Base-by-base conservation (phyloP, 1,284 basidiomycete genomes). In the Sphaerobolus stellatus region DNA sequence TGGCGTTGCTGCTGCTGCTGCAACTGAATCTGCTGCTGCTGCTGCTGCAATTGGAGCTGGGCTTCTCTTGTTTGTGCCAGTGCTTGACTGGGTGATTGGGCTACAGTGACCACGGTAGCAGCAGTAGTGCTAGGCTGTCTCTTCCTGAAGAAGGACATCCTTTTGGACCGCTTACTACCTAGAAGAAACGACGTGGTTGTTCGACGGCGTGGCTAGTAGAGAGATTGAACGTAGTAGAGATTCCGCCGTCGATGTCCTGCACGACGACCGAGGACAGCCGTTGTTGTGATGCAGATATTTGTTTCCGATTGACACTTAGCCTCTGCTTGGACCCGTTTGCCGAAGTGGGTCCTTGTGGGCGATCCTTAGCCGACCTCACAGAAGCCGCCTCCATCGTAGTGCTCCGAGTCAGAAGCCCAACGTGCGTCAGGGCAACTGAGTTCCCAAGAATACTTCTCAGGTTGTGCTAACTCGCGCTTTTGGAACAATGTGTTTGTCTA, bases 81-180 rank as follows among this genome's bases (percentile, higher is more conserved):
- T 41, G 62, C 82, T 67, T 85, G 81, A 61, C 79, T 81, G 36
- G 84, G 78, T 36, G 84, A 80, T 69, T 82, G 82, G 13, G 79
- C 73, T 52, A 81, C 71, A 36, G 81, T 75, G 59, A 84, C 80
- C 62, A 70, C 72, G 22, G 79, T 61, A 46, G 72, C 64, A 61
- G 69, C 66, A 72, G 70, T 58, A 79, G 87, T 89, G 51, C 59
- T 60, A 30, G 62, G 60, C 31, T 64, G 60, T 54, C 63, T 61
- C 86, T 85, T 90, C 81, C 87, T 81, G 50, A 81, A 86, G 81
- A 91, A 91, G 86, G 90, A 88, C 89, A 90, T 91, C 83, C 85
- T 86, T 73, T 83, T 76, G 61, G 81, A 67, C 71, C 80, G 79
- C 66, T 68, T 68, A 60, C 73, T 48, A 33, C 45, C 52, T 25